A percentile compares a stretch with the other conserved stretches of the same genome.
Conservation (phyloP, 2,329 filamentous ascomycete genomes). For the Penicillium sp. region DNA sequence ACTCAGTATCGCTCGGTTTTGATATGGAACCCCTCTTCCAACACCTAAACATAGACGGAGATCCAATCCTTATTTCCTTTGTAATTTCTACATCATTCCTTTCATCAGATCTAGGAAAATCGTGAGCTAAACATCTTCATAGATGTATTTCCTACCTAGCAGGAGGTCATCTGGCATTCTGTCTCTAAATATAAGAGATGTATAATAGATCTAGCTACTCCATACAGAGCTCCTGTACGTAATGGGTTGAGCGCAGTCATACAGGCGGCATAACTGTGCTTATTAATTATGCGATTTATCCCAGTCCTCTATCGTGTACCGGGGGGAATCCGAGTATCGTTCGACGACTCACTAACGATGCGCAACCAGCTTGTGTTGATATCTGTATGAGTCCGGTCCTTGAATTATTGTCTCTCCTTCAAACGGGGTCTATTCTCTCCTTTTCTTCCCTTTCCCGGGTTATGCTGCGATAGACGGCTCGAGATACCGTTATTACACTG, state of each 20-base stretch:
- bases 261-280: not conserved
- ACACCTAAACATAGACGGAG: too few species aligned
- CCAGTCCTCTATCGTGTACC: not conserved
- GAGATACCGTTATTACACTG: constrained; percentile 7
- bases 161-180: too few species aligned
- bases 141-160: too few species aligned
- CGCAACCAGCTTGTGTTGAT: not conserved
- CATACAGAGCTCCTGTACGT: too few species aligned
- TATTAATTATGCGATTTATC: constrained; percentile 2
- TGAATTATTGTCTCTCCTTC: not conserved
- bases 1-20: too few species aligned
- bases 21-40: too few species aligned
- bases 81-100: too few species aligned
- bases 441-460: not conserved
- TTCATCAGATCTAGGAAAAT: too few species aligned
- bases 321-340: not conserved
- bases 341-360: constrained; percentile 1
- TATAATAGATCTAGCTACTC: too few species aligned
- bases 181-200: not conserved
- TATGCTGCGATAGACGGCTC: constrained; percentile 15
- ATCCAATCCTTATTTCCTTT: too few species aligned
- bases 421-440: not conserved
- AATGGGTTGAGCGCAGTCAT: not conserved
- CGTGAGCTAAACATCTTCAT: too few species aligned
- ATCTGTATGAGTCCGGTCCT: not conserved